phyloP scores from a whole-genome alignment of 2,329 filamentous ascomycete genomes.

The Colletotrichum aenigma region DNA sequence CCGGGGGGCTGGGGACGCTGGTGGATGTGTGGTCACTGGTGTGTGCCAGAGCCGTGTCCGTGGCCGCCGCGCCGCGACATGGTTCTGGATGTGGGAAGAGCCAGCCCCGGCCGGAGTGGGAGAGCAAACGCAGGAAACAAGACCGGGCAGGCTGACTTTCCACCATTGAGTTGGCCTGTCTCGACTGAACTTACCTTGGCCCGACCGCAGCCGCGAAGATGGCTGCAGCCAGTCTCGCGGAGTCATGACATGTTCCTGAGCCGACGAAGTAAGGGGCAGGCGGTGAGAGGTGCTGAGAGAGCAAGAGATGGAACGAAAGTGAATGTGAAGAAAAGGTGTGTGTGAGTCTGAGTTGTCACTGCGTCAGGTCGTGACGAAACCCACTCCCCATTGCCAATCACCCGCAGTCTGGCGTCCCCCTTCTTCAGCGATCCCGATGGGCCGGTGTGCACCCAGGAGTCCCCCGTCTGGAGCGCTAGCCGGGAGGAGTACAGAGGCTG shows the following conservation, averaged over 20 bases:
- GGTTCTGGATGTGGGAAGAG: not conserved
- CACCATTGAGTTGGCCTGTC: not conserved
- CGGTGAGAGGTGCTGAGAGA: not conserved
- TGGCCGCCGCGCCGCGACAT: not conserved
- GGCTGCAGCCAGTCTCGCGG: not conserved
- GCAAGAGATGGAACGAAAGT: not conserved
- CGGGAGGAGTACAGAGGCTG: not conserved
- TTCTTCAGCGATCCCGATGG: conserved; percentile 15
- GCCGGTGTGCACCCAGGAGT: not conserved
- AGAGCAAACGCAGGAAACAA: not conserved
- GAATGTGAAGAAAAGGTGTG: not conserved
- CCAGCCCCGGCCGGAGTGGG: not conserved
- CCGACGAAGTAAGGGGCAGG: not conserved
- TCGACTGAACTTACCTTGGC: not conserved
- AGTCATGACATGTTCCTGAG: not conserved
- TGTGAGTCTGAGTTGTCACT: conserved; percentile 20
- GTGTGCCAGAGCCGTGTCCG: not conserved
- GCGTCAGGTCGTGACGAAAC: conserved; percentile 12
- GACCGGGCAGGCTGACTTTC: not conserved
- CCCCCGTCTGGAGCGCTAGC: not conserved
- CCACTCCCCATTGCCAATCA: conserved; percentile 1
- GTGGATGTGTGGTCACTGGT: not conserved
- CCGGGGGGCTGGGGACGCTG: conserved; percentile 7
- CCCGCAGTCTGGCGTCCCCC: not conserved
- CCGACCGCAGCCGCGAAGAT: not conserved